Evolutionary conservation across 768 basidiomycete species (phyloP).

Genomic region (Mycena galericulata): DNA sequence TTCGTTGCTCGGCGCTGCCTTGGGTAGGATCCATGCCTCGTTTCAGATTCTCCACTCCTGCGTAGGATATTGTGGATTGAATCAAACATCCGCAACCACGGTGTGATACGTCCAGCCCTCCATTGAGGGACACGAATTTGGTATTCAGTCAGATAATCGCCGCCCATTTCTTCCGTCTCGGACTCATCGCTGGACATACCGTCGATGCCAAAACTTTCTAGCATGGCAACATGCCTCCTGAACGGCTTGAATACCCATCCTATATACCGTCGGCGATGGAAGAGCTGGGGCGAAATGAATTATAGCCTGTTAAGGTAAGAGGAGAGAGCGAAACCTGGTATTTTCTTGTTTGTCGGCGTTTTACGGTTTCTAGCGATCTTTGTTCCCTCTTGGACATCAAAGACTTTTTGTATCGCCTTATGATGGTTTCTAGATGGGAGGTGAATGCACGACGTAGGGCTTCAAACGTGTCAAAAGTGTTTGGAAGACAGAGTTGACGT

Average conservation of each 20-base stretch:
- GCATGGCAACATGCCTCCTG: conserved; percentile 29
- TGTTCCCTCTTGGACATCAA: neutral
- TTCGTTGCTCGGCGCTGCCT: neutral
- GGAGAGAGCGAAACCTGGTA: neutral
- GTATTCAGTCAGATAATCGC: neutral
- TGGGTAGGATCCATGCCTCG: conserved; percentile 28
- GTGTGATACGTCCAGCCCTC: conserved; percentile 28
- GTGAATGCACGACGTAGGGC: neutral
- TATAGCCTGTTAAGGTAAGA: neutral
- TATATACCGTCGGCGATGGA: conserved; percentile 7
- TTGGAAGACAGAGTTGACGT: neutral
- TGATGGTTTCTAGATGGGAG: conserved; percentile 11
- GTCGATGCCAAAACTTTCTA: conserved; percentile 35
- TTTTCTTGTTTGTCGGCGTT: neutral
- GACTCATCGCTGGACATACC: conserved; percentile 45
- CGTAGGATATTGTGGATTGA: conserved; percentile 24
- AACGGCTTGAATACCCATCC: conserved; percentile 24
- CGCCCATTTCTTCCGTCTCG: conserved; percentile 20
- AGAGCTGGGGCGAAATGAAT: neutral
- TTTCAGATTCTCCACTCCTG: neutral
- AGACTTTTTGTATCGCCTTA: neutral
- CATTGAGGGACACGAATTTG: conserved; percentile 28
- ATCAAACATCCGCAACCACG: conserved; percentile 38
- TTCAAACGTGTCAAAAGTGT: conserved; percentile 2
- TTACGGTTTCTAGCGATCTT: neutral